phyloP scores from a whole-genome alignment of 352 stramenopile species.

The Pythium grandisporangium region DNA sequence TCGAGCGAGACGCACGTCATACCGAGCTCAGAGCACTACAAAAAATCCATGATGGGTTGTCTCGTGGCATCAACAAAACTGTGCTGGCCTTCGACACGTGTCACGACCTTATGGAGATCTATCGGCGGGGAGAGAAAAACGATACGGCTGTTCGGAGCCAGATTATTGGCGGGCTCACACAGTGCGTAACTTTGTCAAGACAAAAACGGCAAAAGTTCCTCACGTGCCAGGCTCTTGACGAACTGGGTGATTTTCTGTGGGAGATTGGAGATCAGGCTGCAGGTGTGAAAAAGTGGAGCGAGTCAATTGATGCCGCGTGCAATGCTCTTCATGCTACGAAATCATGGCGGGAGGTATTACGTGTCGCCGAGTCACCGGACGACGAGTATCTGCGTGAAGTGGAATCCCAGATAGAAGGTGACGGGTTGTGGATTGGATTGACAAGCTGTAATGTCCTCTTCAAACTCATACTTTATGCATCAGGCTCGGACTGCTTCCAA shows the following conservation, averaged over 20 bases:
- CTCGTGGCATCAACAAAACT: slow-evolving; percentile 46
- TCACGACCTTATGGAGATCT: slow-evolving; percentile 36
- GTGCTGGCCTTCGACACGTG: slow-evolving; percentile 38
- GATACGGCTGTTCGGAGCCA: slow-evolving; percentile 6
- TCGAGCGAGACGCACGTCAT: slow-evolving; percentile 6
- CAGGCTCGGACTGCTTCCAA: slow-evolving; percentile 18
- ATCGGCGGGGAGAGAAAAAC: slow-evolving; percentile 11
- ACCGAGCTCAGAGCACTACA: slow-evolving; percentile 9
- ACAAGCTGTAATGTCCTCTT: slow-evolving; percentile 37
- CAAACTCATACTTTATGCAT: slow-evolving; percentile 48
- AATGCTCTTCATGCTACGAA: slow-evolving; percentile 30
- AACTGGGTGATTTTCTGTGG: slow-evolving; percentile 68
- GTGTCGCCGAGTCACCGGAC: slow-evolving; percentile 11
- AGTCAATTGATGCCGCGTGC: slow-evolving; percentile 69
- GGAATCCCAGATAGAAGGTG: slow-evolving; percentile 26
- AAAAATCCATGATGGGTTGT: slow-evolving; percentile 11
- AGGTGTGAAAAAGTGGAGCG: slow-evolving; percentile 60
- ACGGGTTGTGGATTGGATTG: slow-evolving; percentile 46
- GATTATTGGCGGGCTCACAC: slow-evolving; percentile 28
- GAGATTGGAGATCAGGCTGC: slow-evolving; percentile 20
- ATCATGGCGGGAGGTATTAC: slow-evolving; percentile 44
- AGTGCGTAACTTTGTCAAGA: slow-evolving; percentile 39
- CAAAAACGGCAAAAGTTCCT: slow-evolving; percentile 63
- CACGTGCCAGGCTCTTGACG: slow-evolving; percentile 49
- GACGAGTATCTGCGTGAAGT: not conserved